phyloP scores from a whole-genome alignment of 345 rosid species.

The Eucalyptus marginata region DNA sequence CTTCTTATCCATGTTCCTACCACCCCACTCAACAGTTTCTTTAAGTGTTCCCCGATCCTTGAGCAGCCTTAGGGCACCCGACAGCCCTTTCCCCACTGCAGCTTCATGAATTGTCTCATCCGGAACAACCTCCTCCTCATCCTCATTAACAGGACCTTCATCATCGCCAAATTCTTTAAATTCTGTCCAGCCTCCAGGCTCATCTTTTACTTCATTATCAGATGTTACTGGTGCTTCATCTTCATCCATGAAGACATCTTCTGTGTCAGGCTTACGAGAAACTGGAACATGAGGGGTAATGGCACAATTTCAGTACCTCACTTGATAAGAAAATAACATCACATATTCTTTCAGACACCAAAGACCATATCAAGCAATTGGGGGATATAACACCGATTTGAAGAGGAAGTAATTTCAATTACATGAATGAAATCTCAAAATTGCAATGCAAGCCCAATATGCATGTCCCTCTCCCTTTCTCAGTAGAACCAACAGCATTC shows the following conservation, averaged over 20 bases:
- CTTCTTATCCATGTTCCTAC: conserved; percentile 98
- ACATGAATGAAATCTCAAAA: neutral
- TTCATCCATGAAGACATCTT: conserved; percentile 92
- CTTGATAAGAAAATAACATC: neutral
- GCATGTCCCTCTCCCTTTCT: neutral
- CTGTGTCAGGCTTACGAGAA: conserved; percentile 43
- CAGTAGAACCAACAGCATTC: neutral
- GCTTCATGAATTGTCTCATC: conserved; percentile 84
- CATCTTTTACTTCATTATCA: conserved; percentile 44
- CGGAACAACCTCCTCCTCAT: conserved; percentile 50
- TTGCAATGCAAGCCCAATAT: neutral
- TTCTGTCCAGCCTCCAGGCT: conserved; percentile 53
- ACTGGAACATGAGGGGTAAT: conserved; percentile 10
- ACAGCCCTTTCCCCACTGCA: conserved; percentile 84
- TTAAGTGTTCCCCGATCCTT: conserved; percentile 90
- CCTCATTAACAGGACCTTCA: conserved; percentile 31
- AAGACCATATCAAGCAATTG: neutral
- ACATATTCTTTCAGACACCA: neutral
- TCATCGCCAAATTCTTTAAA: conserved; percentile 33
- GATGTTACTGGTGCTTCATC: conserved; percentile 55
- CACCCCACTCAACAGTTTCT: conserved; percentile 92
- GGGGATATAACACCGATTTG: neutral
- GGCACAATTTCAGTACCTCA: neutral
- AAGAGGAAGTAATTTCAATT: neutral
- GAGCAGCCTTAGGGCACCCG: conserved; percentile 73